Evolutionary conservation across 1,284 basidiomycete species (phyloP).

Genomic region (Moesziomyces antarcticus): DNA sequence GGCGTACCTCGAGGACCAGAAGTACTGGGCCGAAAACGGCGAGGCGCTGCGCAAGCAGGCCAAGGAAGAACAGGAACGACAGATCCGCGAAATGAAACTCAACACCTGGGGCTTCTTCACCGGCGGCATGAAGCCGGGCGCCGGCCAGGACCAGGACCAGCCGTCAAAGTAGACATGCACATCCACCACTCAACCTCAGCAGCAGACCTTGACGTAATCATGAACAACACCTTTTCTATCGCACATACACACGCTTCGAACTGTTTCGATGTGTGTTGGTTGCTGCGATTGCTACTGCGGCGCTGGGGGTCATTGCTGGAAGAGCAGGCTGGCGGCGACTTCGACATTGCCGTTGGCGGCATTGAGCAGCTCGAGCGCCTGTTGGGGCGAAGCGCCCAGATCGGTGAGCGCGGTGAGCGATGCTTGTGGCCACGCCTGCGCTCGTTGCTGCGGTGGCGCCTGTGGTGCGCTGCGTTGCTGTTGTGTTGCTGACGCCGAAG

Average conservation of each 20-base stretch:
- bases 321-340: conserved; percentile 86
- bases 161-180: background rate
- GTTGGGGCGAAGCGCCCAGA: conserved; percentile 77
- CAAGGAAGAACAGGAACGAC: conserved; percentile 83
- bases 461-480: conserved; percentile 35
- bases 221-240: too few relatives aligned
- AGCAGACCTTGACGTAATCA: too few relatives aligned
- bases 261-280: too few relatives aligned
- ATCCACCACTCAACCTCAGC: too few relatives aligned
- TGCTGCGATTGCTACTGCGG: too few relatives aligned
- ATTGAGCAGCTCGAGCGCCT: conserved; percentile 80
- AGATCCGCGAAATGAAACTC: conserved; percentile 72
- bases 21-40: conserved; percentile 84
- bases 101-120: conserved; percentile 61
- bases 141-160: background rate
- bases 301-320: too few relatives aligned
- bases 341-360: conserved; percentile 88
- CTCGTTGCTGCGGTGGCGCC: conserved; percentile 13
- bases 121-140: conserved; percentile 23
- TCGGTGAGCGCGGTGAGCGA: conserved; percentile 71
- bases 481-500: background rate
- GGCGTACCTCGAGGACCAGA: conserved; percentile 85
- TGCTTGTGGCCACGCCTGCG: conserved; percentile 59
- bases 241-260: too few relatives aligned
- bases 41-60: conserved; percentile 81